These are phyloP conservation scores for Raddia distichophylla DNA, from an alignment of 176 grass and related monocot species.

Conservation along the genomic window DNA sequence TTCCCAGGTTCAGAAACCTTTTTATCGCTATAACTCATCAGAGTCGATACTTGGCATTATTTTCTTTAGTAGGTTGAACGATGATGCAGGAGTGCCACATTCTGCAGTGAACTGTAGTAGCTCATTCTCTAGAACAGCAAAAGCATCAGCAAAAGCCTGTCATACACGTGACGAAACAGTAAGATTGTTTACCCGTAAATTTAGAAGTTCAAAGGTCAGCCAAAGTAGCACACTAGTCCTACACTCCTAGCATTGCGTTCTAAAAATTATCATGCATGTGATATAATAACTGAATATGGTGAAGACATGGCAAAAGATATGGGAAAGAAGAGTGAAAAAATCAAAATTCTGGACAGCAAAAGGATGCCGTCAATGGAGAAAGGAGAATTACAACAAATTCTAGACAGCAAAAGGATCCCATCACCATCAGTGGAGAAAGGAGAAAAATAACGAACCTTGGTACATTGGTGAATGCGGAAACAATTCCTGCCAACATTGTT, in stretches of 20 bases:
- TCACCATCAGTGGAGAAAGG: conserved; percentile 19
- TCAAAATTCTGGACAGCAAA: conserved; percentile 25
- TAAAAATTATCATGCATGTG: neutral
- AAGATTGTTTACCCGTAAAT: conserved; percentile 14
- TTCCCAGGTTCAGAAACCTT: neutral
- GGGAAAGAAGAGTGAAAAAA: neutral
- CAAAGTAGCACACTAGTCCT: conserved; percentile 13
- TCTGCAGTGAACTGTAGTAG: conserved; percentile 69
- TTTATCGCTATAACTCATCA: conserved; percentile 48
- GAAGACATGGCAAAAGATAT: neutral
- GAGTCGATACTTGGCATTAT: conserved; percentile 88
- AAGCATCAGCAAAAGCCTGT: conserved; percentile 97
- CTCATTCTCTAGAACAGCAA: conserved; percentile 85
- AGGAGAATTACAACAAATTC: conserved; percentile 26
- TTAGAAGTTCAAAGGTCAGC: conserved; percentile 22
- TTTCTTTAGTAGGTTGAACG: conserved; percentile 81
- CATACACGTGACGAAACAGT: conserved; percentile 27
- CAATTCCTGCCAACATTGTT: conserved; percentile 99
- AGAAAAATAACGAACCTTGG: conserved; percentile 67
- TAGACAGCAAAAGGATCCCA: conserved; percentile 20
- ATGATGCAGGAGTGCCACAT: conserved; percentile 47
- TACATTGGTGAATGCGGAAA: conserved; percentile 99
- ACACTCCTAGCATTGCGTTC: neutral
- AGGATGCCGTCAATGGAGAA: conserved; percentile 2
- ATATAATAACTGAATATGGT: neutral